Base-by-base conservation (phyloP, 805 yeast genomes). In the Metschnikowia dekortorum region DNA sequence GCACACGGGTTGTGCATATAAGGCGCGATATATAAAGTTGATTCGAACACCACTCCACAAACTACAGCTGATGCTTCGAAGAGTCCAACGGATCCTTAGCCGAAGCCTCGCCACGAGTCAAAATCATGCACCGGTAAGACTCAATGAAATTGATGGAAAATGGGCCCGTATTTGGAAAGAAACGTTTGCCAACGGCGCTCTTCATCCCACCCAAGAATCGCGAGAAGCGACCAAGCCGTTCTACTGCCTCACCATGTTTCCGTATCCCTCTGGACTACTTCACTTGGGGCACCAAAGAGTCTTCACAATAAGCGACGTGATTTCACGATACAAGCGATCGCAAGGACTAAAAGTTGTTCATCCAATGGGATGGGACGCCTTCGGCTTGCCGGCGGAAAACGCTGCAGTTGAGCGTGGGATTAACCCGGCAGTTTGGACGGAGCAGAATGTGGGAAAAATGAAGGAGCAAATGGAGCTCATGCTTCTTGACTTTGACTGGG, bases 311-410 rank as follows among this genome's bases (percentile, higher is more conserved):
- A 83, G 91, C 58, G 99, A 94, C 66, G 85, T 83, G 2, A 63
- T 94, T 37, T 79, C 96, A 1, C 73, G 98, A 56, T 92, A 80
- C 65, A 80, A 88, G 56, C 74, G 94, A 55, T 77, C 88, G 68
- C 80, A 78, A 46, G 97, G 97, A 1, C 79, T 76, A 57, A 70
- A 83, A 36, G 96, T 92, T 11, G 74, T 92, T 2, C 96, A 94
- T 63, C 97, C 98, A 0, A 91, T 94, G 96, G 99, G 99, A 0
- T 94, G 97, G 97, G 99, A 94, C 73, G 96, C 98, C 0, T 94
- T 94, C 75, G 99, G 99, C 0, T 73, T 94, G 29, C 99, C 99
- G 0, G 99, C 99, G 0, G 99, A 94, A 65, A 94, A 94, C 66
- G 99, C 99, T 0, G 99, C 99, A 0, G 84, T 89, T 31, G 96